phyloP scores from a whole-genome alignment of 1,139 yeast genomes.

The Candida mesenterica region DNA sequence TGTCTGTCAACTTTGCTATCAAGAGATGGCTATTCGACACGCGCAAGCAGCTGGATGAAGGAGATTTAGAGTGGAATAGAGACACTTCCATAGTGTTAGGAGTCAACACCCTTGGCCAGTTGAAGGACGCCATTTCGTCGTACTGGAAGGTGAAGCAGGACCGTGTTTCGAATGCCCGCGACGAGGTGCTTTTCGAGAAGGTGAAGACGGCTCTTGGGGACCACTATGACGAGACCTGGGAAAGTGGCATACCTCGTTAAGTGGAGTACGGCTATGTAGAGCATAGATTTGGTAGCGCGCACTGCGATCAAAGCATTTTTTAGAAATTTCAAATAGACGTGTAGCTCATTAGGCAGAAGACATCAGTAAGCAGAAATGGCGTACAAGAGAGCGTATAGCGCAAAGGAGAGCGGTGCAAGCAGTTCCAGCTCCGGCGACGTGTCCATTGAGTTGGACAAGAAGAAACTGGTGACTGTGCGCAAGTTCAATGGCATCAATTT shows the following conservation, averaged over 20 bases:
- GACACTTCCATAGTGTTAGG: conserved; percentile 72
- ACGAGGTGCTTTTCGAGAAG: conserved; percentile 40
- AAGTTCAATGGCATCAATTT: conserved; percentile 62
- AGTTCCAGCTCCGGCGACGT: conserved; percentile 8
- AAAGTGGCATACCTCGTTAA: conserved; percentile 62
- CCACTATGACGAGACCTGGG: conserved; percentile 65
- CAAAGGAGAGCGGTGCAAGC: not conserved
- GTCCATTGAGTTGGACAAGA: conserved; percentile 48
- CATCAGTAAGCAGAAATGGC: too few relatives aligned
- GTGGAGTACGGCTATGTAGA: too few relatives aligned
- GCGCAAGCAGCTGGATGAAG: conserved; percentile 6
- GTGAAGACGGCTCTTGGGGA: conserved; percentile 49
- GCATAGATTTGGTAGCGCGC: conserved; percentile 8
- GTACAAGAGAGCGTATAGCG: conserved; percentile 12
- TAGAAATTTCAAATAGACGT: not conserved
- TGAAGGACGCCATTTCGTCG: conserved; percentile 58
- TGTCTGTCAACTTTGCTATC: conserved; percentile 77
- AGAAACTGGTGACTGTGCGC: conserved; percentile 70
- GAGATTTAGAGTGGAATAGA: conserved; percentile 25
- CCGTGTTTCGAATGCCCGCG: conserved; percentile 30
- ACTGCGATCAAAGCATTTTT: too few relatives aligned
- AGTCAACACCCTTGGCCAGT: conserved; percentile 59
- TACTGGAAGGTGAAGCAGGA: conserved; percentile 49
- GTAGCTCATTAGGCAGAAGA: too few relatives aligned
- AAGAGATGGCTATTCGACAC: conserved; percentile 51